phyloP scores from a whole-genome alignment of 2,329 filamentous ascomycete species.

The Epichloe glyceriae region DNA sequence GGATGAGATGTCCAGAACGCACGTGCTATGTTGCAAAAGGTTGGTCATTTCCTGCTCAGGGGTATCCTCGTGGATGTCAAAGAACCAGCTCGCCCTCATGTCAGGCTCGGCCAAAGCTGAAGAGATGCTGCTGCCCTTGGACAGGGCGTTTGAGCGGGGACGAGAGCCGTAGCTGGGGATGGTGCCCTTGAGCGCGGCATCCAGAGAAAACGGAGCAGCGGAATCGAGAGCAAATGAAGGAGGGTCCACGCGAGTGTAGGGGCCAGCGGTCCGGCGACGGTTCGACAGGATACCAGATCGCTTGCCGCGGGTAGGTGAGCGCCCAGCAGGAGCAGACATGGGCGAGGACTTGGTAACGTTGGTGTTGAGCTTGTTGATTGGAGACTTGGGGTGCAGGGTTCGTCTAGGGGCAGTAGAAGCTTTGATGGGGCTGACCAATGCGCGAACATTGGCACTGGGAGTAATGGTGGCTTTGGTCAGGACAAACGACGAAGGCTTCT shows the following conservation, averaged over 20 bases:
- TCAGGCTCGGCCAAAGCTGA: slow-evolving; percentile 28
- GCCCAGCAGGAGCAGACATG: slow-evolving; percentile 59
- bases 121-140: slow-evolving; percentile 14
- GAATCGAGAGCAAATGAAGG: slow-evolving; percentile 43
- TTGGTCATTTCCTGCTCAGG: slow-evolving; percentile 85
- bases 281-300: slow-evolving; percentile 54
- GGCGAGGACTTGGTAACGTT: slow-evolving; percentile 36
- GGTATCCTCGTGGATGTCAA: slow-evolving; percentile 89
- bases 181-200: slow-evolving; percentile 69
- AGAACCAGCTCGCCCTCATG: slow-evolving; percentile 64
- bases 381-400: slow-evolving; percentile 40
- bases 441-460: slow-evolving; percentile 18
- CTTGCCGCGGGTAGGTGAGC: slow-evolving; percentile 63
- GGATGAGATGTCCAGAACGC: slow-evolving; percentile 75
- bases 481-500: slow-evolving; percentile 36
- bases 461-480: slow-evolving; percentile 28
- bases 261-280: slow-evolving; percentile 50
- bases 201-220: slow-evolving; percentile 64
- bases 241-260: slow-evolving; percentile 58
- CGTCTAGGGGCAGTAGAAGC: slow-evolving; percentile 24
- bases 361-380: slow-evolving; percentile 32
- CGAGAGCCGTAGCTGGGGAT: slow-evolving; percentile 48
- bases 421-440: slow-evolving; percentile 20
- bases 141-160: slow-evolving; percentile 18
- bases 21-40: slow-evolving; percentile 80